Evolutionary conservation across 23 red algal genomes (phyloP).

Genomic region (Gracilaria domingensis): DNA sequence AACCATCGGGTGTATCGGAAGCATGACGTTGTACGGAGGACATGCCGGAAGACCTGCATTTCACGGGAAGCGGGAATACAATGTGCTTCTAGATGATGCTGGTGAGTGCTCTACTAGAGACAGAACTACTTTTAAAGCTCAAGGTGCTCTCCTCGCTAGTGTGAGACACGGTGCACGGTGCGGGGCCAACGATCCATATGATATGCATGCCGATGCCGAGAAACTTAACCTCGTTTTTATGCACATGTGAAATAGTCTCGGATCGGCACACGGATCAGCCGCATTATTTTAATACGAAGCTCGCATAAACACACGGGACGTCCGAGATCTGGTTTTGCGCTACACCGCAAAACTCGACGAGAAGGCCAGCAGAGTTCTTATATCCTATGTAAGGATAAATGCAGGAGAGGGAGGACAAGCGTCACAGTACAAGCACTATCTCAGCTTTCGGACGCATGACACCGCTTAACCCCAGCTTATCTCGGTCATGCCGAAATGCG

Average conservation of each 20-base stretch:
- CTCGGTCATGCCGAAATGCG: constrained; percentile 2
- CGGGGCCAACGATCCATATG: too few relatives aligned
- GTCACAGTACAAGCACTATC: neutral
- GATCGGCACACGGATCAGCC: neutral
- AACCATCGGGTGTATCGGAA: neutral
- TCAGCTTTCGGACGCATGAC: neutral
- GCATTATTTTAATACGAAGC: neutral
- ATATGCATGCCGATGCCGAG: too few relatives aligned
- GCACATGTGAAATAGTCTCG: neutral
- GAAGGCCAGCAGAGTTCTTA: too few relatives aligned
- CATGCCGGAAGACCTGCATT: constrained; percentile 28
- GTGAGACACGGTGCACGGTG: neutral
- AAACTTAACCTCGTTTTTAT: neutral
- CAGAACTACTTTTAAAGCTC: neutral
- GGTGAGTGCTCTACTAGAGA: neutral
- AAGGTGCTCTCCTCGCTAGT: neutral
- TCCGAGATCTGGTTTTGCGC: too few relatives aligned
- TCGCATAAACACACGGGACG: too few relatives aligned
- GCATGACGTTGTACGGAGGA: neutral
- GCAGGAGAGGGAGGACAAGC: neutral
- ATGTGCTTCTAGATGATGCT: neutral
- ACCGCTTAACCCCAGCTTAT: neutral
- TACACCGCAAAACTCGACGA: neutral
- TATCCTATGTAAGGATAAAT: too few relatives aligned
- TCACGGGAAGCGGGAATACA: neutral